phyloP scores from a whole-genome alignment of 148 eudicot species.

The Tetragonia tetragonoides region DNA sequence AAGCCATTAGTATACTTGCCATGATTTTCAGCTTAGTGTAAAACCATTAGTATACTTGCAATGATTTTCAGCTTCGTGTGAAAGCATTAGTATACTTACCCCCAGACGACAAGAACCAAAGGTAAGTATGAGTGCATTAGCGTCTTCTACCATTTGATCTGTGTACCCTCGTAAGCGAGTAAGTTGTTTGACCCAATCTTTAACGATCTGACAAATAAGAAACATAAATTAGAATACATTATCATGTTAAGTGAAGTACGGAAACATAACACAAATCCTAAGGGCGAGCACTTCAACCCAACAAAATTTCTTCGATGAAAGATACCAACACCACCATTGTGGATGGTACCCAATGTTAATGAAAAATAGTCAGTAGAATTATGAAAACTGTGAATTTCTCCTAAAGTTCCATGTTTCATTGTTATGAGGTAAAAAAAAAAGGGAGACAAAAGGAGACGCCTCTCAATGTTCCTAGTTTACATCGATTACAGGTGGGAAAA shows the following conservation, averaged over 20 bases:
- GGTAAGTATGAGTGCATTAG: conserved; percentile 83
- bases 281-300: not conserved
- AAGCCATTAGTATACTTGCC: not conserved
- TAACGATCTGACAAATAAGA: conserved; percentile 54
- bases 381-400: too few species aligned
- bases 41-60: not conserved
- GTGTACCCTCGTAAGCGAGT: conserved; percentile 79
- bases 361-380: too few species aligned
- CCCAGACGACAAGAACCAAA: conserved; percentile 92
- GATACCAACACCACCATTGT: too few species aligned
- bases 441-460: too few species aligned
- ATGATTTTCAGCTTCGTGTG: not conserved
- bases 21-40: not conserved
- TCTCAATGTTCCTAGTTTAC: too few species aligned
- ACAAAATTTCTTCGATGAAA: too few species aligned
- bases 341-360: too few species aligned
- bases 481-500: too few species aligned
- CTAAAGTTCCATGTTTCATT: too few species aligned
- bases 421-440: too few species aligned
- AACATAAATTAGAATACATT: not conserved
- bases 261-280: not conserved
- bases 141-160: conserved; percentile 84
- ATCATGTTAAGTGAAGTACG: too few species aligned
- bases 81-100: conserved; percentile 38
- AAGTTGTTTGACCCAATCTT: conserved; percentile 82